Conservation (phyloP, 805 yeast species). For the Wickerhamomyces bovis region DNA sequence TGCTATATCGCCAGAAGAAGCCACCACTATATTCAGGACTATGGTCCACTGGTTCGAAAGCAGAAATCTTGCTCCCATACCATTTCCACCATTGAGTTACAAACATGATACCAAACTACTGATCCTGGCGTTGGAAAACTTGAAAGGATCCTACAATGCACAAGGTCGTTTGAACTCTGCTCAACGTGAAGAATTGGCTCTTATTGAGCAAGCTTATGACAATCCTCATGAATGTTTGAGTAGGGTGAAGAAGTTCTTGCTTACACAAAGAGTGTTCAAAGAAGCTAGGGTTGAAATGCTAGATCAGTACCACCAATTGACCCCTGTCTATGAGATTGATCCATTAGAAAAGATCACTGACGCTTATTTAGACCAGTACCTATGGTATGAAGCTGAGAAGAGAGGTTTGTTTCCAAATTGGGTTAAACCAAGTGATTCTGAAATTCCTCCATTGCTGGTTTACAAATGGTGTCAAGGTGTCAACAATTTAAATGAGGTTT, state of each 20-base stretch:
- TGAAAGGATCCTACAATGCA: conserved; percentile 75
- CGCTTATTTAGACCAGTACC: conserved; percentile 89
- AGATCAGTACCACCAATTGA: conserved; percentile 79
- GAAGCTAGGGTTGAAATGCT: conserved; percentile 84
- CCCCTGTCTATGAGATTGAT: conserved; percentile 84
- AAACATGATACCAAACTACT: conserved; percentile 90
- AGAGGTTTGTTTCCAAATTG: conserved; percentile 87
- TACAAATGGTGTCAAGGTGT: conserved; percentile 94
- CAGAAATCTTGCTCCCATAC: conserved; percentile 77
- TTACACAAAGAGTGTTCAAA: conserved; percentile 89
- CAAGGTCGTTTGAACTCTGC: conserved; percentile 74
- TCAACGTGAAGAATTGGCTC: conserved; percentile 87
- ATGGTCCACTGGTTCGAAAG: conserved; percentile 91
- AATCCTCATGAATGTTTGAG: conserved; percentile 91
- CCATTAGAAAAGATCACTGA: conserved; percentile 94
- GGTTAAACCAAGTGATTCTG: conserved; percentile 93
- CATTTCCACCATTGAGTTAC: conserved; percentile 88
- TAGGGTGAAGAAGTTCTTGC: conserved; percentile 71
- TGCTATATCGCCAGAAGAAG: conserved; percentile 77
- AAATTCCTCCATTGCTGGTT: conserved; percentile 85
- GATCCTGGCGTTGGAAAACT: conserved; percentile 80
- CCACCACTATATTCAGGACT: conserved; percentile 77
- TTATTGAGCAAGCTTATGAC: conserved; percentile 94
- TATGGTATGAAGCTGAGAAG: conserved; percentile 94
- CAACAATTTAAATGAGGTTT: conserved; percentile 68